Base-by-base conservation (phyloP, 2,329 filamentous ascomycete genomes). In the Colletotrichum chlorophyti region DNA sequence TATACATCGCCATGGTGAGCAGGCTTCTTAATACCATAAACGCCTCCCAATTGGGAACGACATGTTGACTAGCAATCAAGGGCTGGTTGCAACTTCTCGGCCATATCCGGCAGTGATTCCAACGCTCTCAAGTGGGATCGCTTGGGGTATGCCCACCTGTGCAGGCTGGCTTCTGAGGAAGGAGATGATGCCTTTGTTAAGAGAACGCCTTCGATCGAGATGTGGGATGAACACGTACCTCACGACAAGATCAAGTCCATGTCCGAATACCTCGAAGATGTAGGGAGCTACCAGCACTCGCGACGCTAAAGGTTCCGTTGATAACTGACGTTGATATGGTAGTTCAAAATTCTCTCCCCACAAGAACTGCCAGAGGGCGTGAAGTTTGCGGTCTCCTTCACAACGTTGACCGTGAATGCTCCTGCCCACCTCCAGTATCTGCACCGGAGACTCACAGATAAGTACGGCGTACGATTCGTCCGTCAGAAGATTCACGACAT, bases 41-140 rank as follows among this genome's bases (percentile, higher is more conserved):
- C 15, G 32, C 15, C n/a, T n/a, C n/a, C n/a, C n/a, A n/a, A n/a
- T n/a, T n/a, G n/a, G n/a, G n/a, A n/a, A n/a, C n/a, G n/a, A n/a
- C n/a, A n/a, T 27, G 5, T 23, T 8, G 2, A 34, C 11, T n/a
- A 5, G 3, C 11, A 21, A 26, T 23, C 35, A 9, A 72, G 75
- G 73, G 76, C 76, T 9, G 76, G 76, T 3, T 76, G 72, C 57
- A 79, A 79, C 61, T 78, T 78, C 61, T 79, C 76, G 1, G 75
- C 73, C 34, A 75, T 78, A 38, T 77, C 76, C 0, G 75, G 75
- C 21, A 71, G 63, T 12, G 74, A 78, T 45, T 58, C 65, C n/a
- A 78, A 78, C 43, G 76, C 75, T 0, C 58, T 78, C 34, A 71
- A 69, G 24, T 79, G 76, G 76, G 77, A 79, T 49, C 68, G 66